These are phyloP conservation scores for Fusarium penzigii DNA, from an alignment of 2,329 filamentous ascomycete genomes.

Conservation along the genomic window DNA sequence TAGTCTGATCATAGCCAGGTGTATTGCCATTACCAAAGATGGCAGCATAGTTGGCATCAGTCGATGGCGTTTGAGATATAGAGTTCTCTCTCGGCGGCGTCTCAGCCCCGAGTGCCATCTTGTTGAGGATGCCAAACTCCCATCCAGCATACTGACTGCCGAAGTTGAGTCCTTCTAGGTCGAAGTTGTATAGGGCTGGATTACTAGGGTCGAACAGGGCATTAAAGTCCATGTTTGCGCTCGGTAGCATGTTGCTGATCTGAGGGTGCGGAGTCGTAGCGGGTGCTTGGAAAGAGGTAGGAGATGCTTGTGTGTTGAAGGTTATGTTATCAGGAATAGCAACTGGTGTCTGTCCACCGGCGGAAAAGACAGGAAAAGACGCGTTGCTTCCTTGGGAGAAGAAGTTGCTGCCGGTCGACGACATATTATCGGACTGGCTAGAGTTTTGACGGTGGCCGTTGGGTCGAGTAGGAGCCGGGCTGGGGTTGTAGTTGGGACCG, in stretches of 20 bases:
- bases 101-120: slow-evolving; percentile 81
- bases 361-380: slow-evolving; percentile 54
- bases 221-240: slow-evolving; percentile 54
- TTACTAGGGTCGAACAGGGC: slow-evolving; percentile 87
- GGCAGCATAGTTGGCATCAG: slow-evolving; percentile 42
- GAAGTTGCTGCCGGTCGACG: slow-evolving; percentile 45
- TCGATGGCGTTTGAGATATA: slow-evolving; percentile 42
- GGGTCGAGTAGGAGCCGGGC: slow-evolving; percentile 46
- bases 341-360: slow-evolving; percentile 45
- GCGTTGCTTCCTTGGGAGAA: slow-evolving; percentile 49
- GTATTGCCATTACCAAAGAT: slow-evolving; percentile 54
- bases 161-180: slow-evolving; percentile 84
- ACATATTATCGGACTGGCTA: slow-evolving; percentile 48
- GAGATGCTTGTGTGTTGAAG: slow-evolving; percentile 70
- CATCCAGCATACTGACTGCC: slow-evolving; percentile 94
- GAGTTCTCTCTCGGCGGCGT: slow-evolving; percentile 69
- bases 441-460: slow-evolving; percentile 51
- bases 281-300: slow-evolving; percentile 67
- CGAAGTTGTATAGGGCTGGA: slow-evolving; percentile 91
- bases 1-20: slow-evolving; percentile 50
- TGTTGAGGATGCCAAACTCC: slow-evolving; percentile 93
- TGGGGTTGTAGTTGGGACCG: slow-evolving; percentile 67
- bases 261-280: slow-evolving; percentile 51
- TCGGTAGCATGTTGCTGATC: slow-evolving; percentile 50
- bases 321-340: slow-evolving; percentile 46